phyloP scores from a whole-genome alignment of 805 yeast genomes.

The Nakazawaea ambrosiae region DNA sequence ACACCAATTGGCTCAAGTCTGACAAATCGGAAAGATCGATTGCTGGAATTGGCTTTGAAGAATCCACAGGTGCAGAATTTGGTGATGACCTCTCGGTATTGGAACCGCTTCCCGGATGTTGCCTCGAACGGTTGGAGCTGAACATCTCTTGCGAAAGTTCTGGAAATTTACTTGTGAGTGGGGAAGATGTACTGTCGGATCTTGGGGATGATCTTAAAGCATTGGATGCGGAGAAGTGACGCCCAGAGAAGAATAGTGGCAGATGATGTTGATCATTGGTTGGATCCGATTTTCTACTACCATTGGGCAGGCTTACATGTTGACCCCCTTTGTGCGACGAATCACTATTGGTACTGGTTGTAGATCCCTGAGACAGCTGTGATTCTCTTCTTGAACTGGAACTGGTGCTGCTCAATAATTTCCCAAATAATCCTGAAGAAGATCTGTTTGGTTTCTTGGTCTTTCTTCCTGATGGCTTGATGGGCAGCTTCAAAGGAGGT shows the following conservation, averaged over 20 bases:
- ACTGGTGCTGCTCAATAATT: slow-evolving; percentile 2
- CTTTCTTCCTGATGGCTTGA: slow-evolving; percentile 37
- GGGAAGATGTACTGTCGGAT: slow-evolving; percentile 1
- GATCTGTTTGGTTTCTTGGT: slow-evolving; percentile 18
- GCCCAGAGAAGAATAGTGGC: slow-evolving; percentile 4
- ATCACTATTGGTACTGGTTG: not conserved
- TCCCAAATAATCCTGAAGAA: slow-evolving; percentile 26
- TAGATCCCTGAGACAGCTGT: slow-evolving; percentile 1
- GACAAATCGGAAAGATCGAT: slow-evolving; percentile 7
- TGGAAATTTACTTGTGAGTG: slow-evolving; percentile 1
- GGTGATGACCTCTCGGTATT: slow-evolving; percentile 8
- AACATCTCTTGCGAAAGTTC: slow-evolving; percentile 8
- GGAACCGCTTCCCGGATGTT: not conserved
- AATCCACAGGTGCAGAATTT: slow-evolving; percentile 6
- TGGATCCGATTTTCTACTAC: slow-evolving; percentile 6
- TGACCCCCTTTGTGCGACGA: not conserved
- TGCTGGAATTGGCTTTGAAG: not conserved
- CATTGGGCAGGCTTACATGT: no score
- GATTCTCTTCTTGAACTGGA: slow-evolving; percentile 7
- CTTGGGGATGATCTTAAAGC: slow-evolving; percentile 2
- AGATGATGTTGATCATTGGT: slow-evolving; percentile 3
- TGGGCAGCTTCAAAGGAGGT: slow-evolving; percentile 43
- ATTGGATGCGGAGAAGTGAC: slow-evolving; percentile 7
- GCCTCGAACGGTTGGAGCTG: not conserved
- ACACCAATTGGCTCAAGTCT: slow-evolving; percentile 9